Evolutionary conservation across 768 basidiomycete genomes (phyloP).

Genomic region (Amanita pallidorosea): DNA sequence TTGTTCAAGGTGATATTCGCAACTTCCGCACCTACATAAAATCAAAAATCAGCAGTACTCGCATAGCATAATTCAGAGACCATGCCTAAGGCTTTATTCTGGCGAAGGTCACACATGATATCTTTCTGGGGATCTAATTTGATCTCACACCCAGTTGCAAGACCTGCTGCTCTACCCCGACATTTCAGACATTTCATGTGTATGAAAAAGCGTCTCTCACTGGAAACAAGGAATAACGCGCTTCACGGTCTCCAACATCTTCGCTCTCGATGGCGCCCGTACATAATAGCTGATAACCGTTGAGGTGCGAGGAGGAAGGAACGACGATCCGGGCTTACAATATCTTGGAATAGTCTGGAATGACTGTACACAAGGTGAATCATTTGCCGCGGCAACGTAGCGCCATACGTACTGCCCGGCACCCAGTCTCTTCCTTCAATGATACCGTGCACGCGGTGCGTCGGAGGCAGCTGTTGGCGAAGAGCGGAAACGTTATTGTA

Average conservation of each 20-base stretch:
- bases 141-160: slow-evolving; percentile 54
- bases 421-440: slow-evolving; percentile 71
- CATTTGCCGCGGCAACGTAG: neutral
- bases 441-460: slow-evolving; percentile 71
- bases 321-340: slow-evolving; percentile 26
- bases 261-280: slow-evolving; percentile 57
- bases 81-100: slow-evolving; percentile 54
- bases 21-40: slow-evolving; percentile 50
- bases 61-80: neutral
- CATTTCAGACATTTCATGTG: neutral
- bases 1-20: slow-evolving; percentile 48
- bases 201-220: slow-evolving; percentile 24
- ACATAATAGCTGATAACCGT: slow-evolving; percentile 45
- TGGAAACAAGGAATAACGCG: slow-evolving; percentile 66
- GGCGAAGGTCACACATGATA: slow-evolving; percentile 45
- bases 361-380: slow-evolving; percentile 35
- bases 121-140: slow-evolving; percentile 23
- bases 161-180: slow-evolving; percentile 46
- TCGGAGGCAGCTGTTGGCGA: slow-evolving; percentile 73
- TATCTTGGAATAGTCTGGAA: slow-evolving; percentile 74
- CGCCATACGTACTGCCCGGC: slow-evolving; percentile 43
- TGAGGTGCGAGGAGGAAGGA: neutral
- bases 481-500: slow-evolving; percentile 73
- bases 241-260: slow-evolving; percentile 43
- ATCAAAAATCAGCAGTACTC: neutral